Percentiles rank a stretch among this genome's conserved stretches.
These are phyloP conservation scores for Epipyxis sp. DNA, from an alignment of 108 stramenopile species.

Conservation along the genomic window DNA sequence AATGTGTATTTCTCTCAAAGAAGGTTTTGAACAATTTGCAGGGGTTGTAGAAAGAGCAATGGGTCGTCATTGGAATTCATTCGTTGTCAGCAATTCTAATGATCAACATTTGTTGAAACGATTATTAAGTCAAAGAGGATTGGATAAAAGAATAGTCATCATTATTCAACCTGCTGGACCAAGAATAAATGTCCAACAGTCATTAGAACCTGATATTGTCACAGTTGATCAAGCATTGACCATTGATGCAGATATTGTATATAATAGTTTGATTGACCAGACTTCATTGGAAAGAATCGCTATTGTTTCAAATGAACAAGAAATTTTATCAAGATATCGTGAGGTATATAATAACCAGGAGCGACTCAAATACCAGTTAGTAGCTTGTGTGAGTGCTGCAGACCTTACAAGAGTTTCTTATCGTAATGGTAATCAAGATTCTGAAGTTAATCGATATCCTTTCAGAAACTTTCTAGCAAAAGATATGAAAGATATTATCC, in stretches of 20 bases:
- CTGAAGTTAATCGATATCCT: conserved; percentile 12
- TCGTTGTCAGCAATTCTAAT: conserved; percentile 26
- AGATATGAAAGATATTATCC: background rate
- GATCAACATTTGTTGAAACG: conserved; percentile 19
- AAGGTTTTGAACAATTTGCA: background rate
- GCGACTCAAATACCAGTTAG: background rate
- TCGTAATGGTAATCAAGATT: conserved; percentile 6
- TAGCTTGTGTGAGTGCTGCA: background rate
- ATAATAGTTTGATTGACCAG: conserved; percentile 35
- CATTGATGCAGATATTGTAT: conserved; percentile 37
- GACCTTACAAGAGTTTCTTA: background rate
- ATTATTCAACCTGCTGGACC: background rate
- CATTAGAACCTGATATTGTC: background rate
- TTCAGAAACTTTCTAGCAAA: background rate
- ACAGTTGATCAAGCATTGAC: background rate
- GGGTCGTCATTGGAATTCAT: background rate
- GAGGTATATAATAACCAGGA: background rate
- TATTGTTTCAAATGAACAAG: background rate
- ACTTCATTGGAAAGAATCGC: conserved; percentile 17
- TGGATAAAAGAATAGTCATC: background rate
- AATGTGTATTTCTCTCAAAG: conserved; percentile 32
- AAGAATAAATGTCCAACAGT: background rate
- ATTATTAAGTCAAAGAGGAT: background rate
- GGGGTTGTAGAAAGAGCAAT: background rate
- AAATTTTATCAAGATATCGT: background rate